Evolutionary conservation across 2,329 filamentous ascomycete genomes (phyloP).

Genomic region (Neofusicoccum parvum): DNA sequence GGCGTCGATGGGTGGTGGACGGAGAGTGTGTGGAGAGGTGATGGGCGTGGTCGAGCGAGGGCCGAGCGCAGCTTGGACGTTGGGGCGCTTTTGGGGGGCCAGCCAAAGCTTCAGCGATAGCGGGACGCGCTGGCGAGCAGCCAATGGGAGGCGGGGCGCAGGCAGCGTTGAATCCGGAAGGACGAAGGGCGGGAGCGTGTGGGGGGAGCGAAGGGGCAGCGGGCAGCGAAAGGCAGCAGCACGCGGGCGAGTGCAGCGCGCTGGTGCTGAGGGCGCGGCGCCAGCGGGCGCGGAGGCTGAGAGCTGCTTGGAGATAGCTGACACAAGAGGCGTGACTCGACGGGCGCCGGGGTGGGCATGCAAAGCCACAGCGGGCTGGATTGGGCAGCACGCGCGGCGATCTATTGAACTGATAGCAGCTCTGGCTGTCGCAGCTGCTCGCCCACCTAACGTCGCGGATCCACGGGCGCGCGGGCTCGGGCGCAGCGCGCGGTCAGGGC

Average conservation of each 20-base stretch:
- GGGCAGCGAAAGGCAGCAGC: conserved; percentile 9
- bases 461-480: not conserved
- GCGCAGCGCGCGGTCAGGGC: not conserved
- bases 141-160: conserved; percentile 7
- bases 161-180: conserved; percentile 14
- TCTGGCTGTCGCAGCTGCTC: not conserved
- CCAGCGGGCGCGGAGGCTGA: conserved; percentile 7
- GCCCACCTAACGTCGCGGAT: not conserved
- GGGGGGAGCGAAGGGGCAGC: conserved; percentile 19
- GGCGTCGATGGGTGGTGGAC: not conserved
- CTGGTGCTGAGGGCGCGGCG: not conserved
- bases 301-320: conserved; percentile 16
- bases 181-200: conserved; percentile 16
- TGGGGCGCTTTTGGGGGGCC: conserved; percentile 18
- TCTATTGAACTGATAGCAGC: conserved; percentile 2
- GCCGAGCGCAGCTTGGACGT: conserved; percentile 18
- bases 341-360: conserved; percentile 16
- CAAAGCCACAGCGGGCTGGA: conserved; percentile 15
- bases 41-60: conserved; percentile 16
- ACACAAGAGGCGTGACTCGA: conserved; percentile 19
- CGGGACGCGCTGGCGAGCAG: not conserved
- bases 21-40: conserved; percentile 18
- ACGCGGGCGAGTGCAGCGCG: conserved; percentile 6
- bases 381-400: conserved; percentile 13
- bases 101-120: conserved; percentile 19